Percentiles rank a stretch among this genome's conserved stretches.
Evolutionary conservation across 306 rosid species (phyloP).

Genomic region (Luffa aegyptiaca): DNA sequence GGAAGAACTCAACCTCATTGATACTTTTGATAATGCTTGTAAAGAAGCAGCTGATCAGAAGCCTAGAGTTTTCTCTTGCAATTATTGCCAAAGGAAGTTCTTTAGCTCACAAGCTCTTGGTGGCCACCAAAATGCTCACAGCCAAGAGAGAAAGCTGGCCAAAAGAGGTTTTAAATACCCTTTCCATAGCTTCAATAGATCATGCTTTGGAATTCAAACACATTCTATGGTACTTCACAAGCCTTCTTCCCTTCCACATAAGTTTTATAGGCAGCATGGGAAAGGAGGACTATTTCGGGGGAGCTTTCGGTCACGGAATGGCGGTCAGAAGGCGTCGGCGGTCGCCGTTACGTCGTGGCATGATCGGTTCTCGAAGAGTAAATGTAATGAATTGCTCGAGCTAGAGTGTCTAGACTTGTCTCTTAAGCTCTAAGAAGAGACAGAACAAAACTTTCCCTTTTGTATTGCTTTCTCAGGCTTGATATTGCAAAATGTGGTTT

Average conservation of each 20-base stretch:
- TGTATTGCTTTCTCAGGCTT: no score
- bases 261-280: constrained; percentile 13
- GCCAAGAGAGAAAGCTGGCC: constrained; percentile 61
- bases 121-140: constrained; percentile 93
- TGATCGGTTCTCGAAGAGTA: constrained; percentile 21
- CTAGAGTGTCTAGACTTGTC: constrained; percentile 90
- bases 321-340: constrained; percentile 19
- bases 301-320: constrained; percentile 13
- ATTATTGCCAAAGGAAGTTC: constrained; percentile 75
- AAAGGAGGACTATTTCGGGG: constrained; percentile 13
- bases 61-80: constrained; percentile 70
- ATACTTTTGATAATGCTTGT: not conserved
- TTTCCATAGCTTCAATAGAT: constrained; percentile 53
- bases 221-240: constrained; percentile 51
- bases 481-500: no score
- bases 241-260: constrained; percentile 30
- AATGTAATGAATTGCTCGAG: constrained; percentile 48
- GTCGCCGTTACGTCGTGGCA: constrained; percentile 28
- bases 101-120: constrained; percentile 90
- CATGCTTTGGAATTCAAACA: constrained; percentile 55
- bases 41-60: constrained; percentile 14
- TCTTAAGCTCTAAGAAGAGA: constrained; percentile 48
- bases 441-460: not conserved
- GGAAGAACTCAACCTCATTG: constrained; percentile 9
- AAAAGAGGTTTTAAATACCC: constrained; percentile 60